phyloP scores from a whole-genome alignment of 768 basidiomycete genomes.

The Suillus fuscotomentosus region DNA sequence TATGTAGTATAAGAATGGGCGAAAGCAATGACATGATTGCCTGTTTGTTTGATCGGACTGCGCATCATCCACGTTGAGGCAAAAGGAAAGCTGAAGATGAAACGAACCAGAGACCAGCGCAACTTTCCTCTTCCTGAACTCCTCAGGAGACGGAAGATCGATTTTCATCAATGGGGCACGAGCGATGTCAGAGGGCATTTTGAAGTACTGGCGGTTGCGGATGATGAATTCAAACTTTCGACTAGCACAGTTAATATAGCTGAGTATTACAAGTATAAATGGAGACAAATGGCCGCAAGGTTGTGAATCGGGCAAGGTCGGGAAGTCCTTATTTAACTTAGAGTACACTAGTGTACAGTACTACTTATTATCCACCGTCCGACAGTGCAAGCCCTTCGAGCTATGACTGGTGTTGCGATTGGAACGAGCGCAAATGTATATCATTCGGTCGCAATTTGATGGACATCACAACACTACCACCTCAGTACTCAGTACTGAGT shows the following conservation, averaged over 20 bases:
- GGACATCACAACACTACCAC: neutral
- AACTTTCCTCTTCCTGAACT: slow-evolving; percentile 89
- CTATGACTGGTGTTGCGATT: no score
- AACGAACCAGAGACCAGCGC: slow-evolving; percentile 84
- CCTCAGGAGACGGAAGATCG: slow-evolving; percentile 68
- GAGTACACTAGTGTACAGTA: neutral
- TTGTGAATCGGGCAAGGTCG: neutral
- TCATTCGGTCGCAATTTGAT: neutral
- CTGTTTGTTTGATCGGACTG: neutral
- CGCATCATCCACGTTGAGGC: neutral
- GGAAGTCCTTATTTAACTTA: neutral
- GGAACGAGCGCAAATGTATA: neutral
- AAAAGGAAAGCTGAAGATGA: slow-evolving; percentile 3
- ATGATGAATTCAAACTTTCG: neutral
- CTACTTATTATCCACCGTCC: neutral
- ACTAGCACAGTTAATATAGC: neutral
- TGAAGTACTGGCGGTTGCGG: neutral
- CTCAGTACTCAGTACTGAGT: no score
- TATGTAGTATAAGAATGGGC: slow-evolving; percentile 2
- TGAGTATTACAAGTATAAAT: neutral
- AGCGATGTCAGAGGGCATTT: neutral
- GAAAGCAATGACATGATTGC: neutral
- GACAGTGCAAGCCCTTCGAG: neutral
- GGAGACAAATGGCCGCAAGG: neutral
- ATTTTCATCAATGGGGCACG: slow-evolving; percentile 43